phyloP scores from a whole-genome alignment of 441 rosid genomes.

The Gossypium lobatum region DNA sequence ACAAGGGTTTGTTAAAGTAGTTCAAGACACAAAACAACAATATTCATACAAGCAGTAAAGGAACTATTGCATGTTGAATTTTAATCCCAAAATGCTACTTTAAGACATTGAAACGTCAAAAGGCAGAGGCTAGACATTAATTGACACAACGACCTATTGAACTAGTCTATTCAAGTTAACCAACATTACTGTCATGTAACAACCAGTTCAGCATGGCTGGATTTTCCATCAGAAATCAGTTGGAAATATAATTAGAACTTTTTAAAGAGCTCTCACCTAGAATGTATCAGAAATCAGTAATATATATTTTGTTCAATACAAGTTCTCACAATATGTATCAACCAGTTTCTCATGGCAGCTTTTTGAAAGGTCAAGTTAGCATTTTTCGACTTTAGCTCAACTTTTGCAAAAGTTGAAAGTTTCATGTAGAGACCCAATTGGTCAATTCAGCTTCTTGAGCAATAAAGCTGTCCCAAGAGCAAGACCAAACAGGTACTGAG shows the following conservation, averaged over 20 bases:
- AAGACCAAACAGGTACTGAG: background rate
- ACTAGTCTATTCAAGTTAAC: background rate
- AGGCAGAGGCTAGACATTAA: background rate
- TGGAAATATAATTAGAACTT: background rate
- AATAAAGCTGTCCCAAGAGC: background rate
- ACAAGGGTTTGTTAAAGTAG: background rate
- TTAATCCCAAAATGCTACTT: background rate
- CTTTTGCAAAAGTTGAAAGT: background rate
- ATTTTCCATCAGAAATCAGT: background rate
- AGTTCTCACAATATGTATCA: background rate
- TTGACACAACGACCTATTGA: background rate
- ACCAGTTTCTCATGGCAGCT: constrained; percentile 1
- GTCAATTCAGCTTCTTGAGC: constrained; percentile 7
- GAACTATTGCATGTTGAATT: background rate
- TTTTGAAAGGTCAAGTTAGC: background rate
- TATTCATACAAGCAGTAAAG: background rate
- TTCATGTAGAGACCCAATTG: background rate
- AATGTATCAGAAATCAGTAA: background rate
- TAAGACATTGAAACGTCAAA: background rate
- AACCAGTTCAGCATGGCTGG: background rate
- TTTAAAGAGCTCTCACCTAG: background rate
- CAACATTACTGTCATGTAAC: background rate
- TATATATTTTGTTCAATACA: background rate
- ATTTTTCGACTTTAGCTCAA: constrained; percentile 1
- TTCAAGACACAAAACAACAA: background rate